Conservation (phyloP, 192 early-diverging fungal species). For the Gryganskiella cystojenkinii region DNA sequence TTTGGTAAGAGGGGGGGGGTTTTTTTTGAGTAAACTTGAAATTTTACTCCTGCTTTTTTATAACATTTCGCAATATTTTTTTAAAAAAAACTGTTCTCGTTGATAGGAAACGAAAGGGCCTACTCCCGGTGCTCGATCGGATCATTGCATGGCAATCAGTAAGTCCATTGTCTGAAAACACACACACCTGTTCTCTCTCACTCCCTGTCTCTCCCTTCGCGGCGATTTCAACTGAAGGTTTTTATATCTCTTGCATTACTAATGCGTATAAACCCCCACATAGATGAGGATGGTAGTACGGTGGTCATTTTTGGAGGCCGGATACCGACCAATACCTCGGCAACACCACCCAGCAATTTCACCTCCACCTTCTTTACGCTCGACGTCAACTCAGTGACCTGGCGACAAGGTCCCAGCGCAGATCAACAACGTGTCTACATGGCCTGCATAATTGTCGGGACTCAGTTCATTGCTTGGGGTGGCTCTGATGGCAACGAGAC, state of each 20-base stretch:
- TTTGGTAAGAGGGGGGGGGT: background rate
- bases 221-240: too few relatives aligned
- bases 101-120: too few relatives aligned
- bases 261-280: background rate
- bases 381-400: background rate
- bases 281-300: constrained; percentile 7
- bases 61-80: background rate
- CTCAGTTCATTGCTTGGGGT: constrained; percentile 14
- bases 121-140: background rate
- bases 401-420: background rate
- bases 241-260: too few relatives aligned
- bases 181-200: too few relatives aligned
- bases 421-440: background rate
- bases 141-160: constrained; percentile 12
- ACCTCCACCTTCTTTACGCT: background rate
- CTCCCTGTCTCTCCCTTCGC: too few relatives aligned
- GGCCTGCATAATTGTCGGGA: constrained; percentile 1
- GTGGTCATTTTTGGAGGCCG: constrained; percentile 12
- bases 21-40: background rate
- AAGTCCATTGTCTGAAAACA: too few relatives aligned
- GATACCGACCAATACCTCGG: too few relatives aligned
- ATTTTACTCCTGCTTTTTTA: background rate
- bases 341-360: background rate
- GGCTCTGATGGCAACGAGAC: background rate
- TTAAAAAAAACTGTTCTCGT: background rate